Conservation (phyloP, 106 monocot species). For the Allium cepa region DNA sequence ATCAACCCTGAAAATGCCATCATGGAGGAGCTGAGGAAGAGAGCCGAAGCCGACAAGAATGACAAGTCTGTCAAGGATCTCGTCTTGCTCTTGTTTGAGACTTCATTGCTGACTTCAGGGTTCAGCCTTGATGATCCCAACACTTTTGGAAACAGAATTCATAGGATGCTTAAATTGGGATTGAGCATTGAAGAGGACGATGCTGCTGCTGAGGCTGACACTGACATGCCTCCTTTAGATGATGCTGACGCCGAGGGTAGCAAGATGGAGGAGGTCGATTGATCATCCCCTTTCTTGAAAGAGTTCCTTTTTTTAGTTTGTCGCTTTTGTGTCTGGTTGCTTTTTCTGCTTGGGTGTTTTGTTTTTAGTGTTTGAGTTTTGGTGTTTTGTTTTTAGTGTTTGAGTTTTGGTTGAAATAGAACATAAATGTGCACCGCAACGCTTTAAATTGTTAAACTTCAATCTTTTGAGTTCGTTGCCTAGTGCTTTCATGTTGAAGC, state of each 20-base stretch:
- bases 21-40: conserved; percentile 74
- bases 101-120: conserved; percentile 58
- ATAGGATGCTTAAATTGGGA: conserved; percentile 70
- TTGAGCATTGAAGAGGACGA: conserved; percentile 74
- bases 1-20: conserved; percentile 79
- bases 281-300: too few species aligned
- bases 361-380: too few species aligned
- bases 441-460: too few species aligned
- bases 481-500: too few species aligned
- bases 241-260: conserved; percentile 61
- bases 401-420: too few species aligned
- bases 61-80: conserved; percentile 81
- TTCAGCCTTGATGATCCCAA: conserved; percentile 82
- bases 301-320: too few species aligned
- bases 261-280: conserved; percentile 87
- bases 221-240: conserved; percentile 63
- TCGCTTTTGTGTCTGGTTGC: too few species aligned
- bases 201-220: conserved; percentile 30
- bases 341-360: too few species aligned
- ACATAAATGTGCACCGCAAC: too few species aligned
- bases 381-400: too few species aligned
- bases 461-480: too few species aligned
- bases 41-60: conserved; percentile 74
- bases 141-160: conserved; percentile 73
- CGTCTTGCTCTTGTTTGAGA: conserved; percentile 58